These are phyloP conservation scores for Claviceps humidiphila DNA, from an alignment of 2,329 filamentous ascomycete genomes.

Conservation along the genomic window DNA sequence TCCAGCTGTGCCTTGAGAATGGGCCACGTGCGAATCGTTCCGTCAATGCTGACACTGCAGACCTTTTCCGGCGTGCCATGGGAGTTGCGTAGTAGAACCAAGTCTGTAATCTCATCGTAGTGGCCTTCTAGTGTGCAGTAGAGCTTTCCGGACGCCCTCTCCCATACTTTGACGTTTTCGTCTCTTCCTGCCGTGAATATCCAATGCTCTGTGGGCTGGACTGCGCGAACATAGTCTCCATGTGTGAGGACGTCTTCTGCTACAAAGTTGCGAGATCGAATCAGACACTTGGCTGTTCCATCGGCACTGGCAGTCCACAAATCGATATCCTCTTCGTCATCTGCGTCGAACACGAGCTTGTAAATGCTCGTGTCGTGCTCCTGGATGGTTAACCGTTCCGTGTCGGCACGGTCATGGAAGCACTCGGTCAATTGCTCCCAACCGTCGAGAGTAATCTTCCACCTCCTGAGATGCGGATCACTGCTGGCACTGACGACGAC, in stretches of 20 bases:
- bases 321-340: slow-evolving; percentile 50
- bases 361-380: slow-evolving; percentile 90
- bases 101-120: slow-evolving; percentile 81
- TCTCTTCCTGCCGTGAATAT: slow-evolving; percentile 80
- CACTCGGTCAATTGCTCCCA: slow-evolving; percentile 42
- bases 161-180: slow-evolving; percentile 87
- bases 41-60: slow-evolving; percentile 80
- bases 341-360: slow-evolving; percentile 56
- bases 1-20: slow-evolving; percentile 48
- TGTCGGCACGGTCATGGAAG: slow-evolving; percentile 25
- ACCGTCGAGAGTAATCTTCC: slow-evolving; percentile 44
- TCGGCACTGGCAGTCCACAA: slow-evolving; percentile 92
- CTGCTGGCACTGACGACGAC: slow-evolving; percentile 69
- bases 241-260: slow-evolving; percentile 62
- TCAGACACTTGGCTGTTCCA: slow-evolving; percentile 70
- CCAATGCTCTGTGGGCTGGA: slow-evolving; percentile 64
- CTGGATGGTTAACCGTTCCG: slow-evolving; percentile 42
- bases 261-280: slow-evolving; percentile 53
- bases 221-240: slow-evolving; percentile 79
- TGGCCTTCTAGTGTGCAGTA: slow-evolving; percentile 69
- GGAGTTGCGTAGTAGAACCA: slow-evolving; percentile 45
- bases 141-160: slow-evolving; percentile 57
- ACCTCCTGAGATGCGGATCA: slow-evolving; percentile 66
- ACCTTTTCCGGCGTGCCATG: slow-evolving; percentile 32
- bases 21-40: slow-evolving; percentile 75